Evolutionary conservation across 176 grass and related monocot species (phyloP).

Genomic region (Oryza punctata): DNA sequence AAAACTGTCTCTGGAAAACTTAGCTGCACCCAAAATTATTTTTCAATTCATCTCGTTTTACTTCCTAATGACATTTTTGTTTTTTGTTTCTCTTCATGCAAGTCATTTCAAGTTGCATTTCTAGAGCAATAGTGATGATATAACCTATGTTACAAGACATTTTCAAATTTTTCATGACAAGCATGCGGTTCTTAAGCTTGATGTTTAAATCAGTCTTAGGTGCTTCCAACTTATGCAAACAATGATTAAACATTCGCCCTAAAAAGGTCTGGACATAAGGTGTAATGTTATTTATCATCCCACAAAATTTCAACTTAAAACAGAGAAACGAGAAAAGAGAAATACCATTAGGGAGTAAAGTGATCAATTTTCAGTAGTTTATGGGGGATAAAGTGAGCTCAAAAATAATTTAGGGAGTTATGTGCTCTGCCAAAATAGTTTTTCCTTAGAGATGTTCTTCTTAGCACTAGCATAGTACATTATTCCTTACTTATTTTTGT

Average conservation of each 20-base stretch:
- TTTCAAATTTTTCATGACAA: neutral
- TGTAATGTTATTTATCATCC: no score
- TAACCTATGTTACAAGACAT: neutral
- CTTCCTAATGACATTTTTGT: neutral
- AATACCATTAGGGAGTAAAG: no score
- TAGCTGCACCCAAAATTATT: neutral
- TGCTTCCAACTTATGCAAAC: neutral
- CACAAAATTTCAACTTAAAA: no score
- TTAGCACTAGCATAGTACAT: constrained; percentile 14
- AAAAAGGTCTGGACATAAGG: no score
- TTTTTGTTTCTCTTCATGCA: neutral
- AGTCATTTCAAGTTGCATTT: neutral
- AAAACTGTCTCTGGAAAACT: neutral
- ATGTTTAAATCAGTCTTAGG: neutral
- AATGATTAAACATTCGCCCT: neutral
- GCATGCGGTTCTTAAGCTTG: neutral
- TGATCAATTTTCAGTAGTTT: no score
- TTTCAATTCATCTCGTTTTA: neutral
- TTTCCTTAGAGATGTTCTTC: neutral
- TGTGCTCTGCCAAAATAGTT: no score
- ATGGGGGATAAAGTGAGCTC: no score
- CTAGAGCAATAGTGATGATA: neutral
- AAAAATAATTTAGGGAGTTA: no score
- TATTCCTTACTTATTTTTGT: constrained; percentile 24
- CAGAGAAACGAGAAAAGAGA: no score